Evolutionary conservation across 176 grass and related monocot species (phyloP), one percentile per base, ranked within the genome.

Genomic region (Zizania latifolia): DNA sequence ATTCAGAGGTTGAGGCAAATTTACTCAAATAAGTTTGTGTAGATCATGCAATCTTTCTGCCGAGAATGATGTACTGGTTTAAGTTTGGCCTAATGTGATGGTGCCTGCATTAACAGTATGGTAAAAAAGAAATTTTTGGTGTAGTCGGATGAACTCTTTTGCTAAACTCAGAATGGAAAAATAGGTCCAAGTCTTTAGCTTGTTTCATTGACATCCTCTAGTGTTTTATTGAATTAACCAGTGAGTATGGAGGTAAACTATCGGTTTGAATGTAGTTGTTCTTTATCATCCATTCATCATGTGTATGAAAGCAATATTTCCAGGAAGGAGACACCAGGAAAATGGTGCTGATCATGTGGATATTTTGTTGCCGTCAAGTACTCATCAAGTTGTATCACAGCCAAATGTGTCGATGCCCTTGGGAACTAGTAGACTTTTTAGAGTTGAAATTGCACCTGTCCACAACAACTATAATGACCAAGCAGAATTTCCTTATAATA

Each of bases 351-450:
- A 69, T 62, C 68, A 53, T 19, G 35, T 41, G 10, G 24, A 10
- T 4, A 10, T 21, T 78, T 34, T 74, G 40, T 34, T 68, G 16
- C n/a, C 40, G 2, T 35, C 67, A n/a, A n/a, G n/a, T n/a, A n/a
- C n/a, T n/a, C 59, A 56, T 16, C 38, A 54, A 62, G 24, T 31
- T 72, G 27, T 59, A 41, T 40, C 75, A 36, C 51, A 60, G 10
- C 74, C 19, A 12, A 67, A 29, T 72, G 70, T 38, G 1, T 60
- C 31, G 2, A 51, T 72, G 74, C 59, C 85, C 19, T 7, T 82
- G 19, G 59, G 53, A 41, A 68, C 40, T 28, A n/a, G n/a, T n/a
- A 24, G 51, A 41, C 56, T 8, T 37, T 77, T 54, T 83, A 74
- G 68, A 53, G 8, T 43, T 27, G 38, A 78, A 58, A 40, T 51